Evolutionary conservation across 2,329 filamentous ascomycete genomes (phyloP), one percentile per base, ranked within the genome.

Genomic region (Corinectria fuckeliana): DNA sequence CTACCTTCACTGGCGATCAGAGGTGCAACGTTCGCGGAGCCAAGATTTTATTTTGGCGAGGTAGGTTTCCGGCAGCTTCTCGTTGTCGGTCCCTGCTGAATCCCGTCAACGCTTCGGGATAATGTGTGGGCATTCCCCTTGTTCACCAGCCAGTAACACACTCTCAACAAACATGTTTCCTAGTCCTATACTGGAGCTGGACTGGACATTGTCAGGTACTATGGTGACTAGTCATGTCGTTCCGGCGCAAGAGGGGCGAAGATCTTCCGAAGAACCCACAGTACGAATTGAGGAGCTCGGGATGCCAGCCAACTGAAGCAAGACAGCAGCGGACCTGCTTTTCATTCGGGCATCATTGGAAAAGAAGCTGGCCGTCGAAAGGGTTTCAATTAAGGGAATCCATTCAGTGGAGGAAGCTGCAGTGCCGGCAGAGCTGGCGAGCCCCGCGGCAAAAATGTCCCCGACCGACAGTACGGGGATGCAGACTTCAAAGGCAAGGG

Each of bases 61-160:
- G 20, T 13, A 23, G n/a, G 13, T 21, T 9, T 23, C 9, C 39
- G 20, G 39, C 39, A 21, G 39, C 26, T 28, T 10, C 11, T 10
- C 26, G 26, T 10, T 28, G 11, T 10, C 11, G 26, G 26, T 10
- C 11, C 11, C 26, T 18, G 9, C n/a, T 4, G 3, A 7, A 26
- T 65, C 62, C 61, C 50, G 20, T 58, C 53, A 60, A 52, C 44
- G 52, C 45, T 53, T 28, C 52, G 55, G 47, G 21, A 25, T 4
- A n/a, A 42, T 13, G 20, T 25, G 14, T 42, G 6, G 13, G 39
- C 20, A 42, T 25, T 23, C n/a, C 20, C 14, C 21, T 23, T 42
- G 39, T n/a, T 42, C 13, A n/a, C 39, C 13, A 23, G 9, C 21
- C 13, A 23, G 39, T 25, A n/a, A 42, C 39, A 42, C 39, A 32